Evolutionary conservation across 2,329 filamentous ascomycete genomes (phyloP), one percentile per base, ranked within the genome.

Genomic region (Phyllosticta paracitricarpa): DNA sequence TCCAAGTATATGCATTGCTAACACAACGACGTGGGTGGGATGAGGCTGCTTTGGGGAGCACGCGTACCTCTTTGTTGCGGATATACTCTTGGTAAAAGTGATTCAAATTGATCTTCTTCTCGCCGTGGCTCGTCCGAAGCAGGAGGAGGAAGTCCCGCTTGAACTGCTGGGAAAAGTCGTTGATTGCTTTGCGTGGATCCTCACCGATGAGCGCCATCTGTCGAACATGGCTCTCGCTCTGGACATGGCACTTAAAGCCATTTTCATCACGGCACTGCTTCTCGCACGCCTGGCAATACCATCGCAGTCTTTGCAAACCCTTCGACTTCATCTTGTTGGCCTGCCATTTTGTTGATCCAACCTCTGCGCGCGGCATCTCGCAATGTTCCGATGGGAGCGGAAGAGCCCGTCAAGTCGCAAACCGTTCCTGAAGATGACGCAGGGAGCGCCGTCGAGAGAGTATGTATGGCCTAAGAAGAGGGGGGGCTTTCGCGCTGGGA

Each of bases 41-140:
- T 9, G 48, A 2, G 12, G 4, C 22, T 51, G 4, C 26, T 14
- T 3, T 1, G 10, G 48, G 10, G 19, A 24, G 22, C 12, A 8
- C 12, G 35, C 6, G 17, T 52, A 54, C 53, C 19, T 74, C 72
- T 62, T 75, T 75, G 25, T 75, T 88, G 17, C 85, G 82, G 67
- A 97, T 97, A 69, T 96, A 94, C 70, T 92, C 87, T 72, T 97
- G 91, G 75, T 99, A 99, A 73, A 97, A 97, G 64, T 89, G 86
- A 70, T 99, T 99, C 58, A 92, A 84, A 35, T 92, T 83, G 1
- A 97, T 86, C 68, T 85, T 83, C 74, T 99, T 99, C 75, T 96
- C 91, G 64, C 91, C 91, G 69, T 99, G 94, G 0, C 87, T 84
- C 0, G 92, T 96, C 62, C 85, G 83, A 6, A 99, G 79, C 1